Evolutionary conservation across 306 rosid species (phyloP), one percentile per base, ranked within the genome.

Genomic region (Coriaria nepalensis): DNA sequence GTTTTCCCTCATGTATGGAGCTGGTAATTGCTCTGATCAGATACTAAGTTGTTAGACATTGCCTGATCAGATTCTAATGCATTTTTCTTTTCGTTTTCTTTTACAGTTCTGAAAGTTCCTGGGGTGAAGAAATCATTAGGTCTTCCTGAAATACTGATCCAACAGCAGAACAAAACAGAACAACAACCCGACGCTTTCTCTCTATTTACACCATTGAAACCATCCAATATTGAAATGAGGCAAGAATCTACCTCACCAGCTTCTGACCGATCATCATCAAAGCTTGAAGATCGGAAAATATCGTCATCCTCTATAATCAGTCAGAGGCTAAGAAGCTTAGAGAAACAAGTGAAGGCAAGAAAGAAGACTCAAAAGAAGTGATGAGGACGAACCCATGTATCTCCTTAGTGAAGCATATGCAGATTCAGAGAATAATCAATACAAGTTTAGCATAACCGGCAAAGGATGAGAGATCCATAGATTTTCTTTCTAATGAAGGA

Each of bases 281-380:
- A 57, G 59, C 57, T 49, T 52, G 53, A 55, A 63, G 71, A 72
- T 45, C 68, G 66, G 43, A 80, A 51, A 56, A 63, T 57, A 20
- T 60, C 85, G 0, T 70, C 96, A 2, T 61, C 93, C 8, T 63
- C 87, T 43, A 65, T 71, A 52, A 62, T 80, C 15, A 83, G 85
- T 67, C 93, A 80, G 65, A 80, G 96, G 75, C 81, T 83, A 56
- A 80, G 63, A 78, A 87, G 69, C 65, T 70, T 83, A 71, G 94
- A 80, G 68, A 87, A 69, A 70, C 80, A 80, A 65, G 80, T 82
- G 34, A 82, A 80, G 67, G 84, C 92, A 60, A 77, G 80, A 66
- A 87, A 80, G 74, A 75, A n/a, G n/a, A n/a, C 61, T 58, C 70
- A 66, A 76, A 75, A 74, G 62, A 82, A 73, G 67, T 43, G 56